A percentile compares a stretch with the other conserved stretches of the same genome.
Conservation (phyloP, 176 grass and related monocot species). For the Oryza meridionalis region DNA sequence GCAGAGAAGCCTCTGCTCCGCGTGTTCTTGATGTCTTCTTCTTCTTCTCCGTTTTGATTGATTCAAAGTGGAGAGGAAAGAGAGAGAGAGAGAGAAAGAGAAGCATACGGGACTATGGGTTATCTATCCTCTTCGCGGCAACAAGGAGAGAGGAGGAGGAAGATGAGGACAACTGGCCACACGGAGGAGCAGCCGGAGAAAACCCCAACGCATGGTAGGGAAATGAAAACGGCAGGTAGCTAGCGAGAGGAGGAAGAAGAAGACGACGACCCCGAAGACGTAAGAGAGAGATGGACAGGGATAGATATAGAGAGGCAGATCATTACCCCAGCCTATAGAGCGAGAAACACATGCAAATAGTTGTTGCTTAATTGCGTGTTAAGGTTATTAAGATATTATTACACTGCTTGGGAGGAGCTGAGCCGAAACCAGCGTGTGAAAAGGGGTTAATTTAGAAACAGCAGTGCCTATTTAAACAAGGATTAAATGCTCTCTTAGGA, state of each 20-base stretch:
- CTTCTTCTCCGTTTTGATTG: neutral
- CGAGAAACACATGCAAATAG: conserved; percentile 29
- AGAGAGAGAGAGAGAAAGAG: neutral
- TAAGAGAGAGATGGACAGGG: neutral
- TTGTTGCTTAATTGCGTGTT: conserved; percentile 41
- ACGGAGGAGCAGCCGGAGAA: neutral
- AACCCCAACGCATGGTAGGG: neutral
- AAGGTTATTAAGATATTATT: neutral
- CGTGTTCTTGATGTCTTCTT: neutral
- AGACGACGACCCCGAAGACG: neutral
- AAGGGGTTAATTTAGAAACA: neutral
- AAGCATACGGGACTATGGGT: neutral
- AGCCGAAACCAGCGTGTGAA: conserved; percentile 31
- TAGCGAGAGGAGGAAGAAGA: neutral
- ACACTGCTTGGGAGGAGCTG: neutral
- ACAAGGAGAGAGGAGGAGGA: neutral
- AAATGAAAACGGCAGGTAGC: neutral
- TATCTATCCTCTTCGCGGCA: neutral
- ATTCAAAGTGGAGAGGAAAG: neutral
- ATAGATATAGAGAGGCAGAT: too few species aligned
- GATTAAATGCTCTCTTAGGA: too few species aligned
- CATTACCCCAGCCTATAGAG: neutral
- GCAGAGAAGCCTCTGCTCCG: neutral
- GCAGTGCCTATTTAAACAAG: neutral
- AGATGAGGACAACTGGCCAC: neutral